These are phyloP conservation scores for Yarrowia osloensis DNA, from an alignment of 805 yeast species.

Conservation along the genomic window DNA sequence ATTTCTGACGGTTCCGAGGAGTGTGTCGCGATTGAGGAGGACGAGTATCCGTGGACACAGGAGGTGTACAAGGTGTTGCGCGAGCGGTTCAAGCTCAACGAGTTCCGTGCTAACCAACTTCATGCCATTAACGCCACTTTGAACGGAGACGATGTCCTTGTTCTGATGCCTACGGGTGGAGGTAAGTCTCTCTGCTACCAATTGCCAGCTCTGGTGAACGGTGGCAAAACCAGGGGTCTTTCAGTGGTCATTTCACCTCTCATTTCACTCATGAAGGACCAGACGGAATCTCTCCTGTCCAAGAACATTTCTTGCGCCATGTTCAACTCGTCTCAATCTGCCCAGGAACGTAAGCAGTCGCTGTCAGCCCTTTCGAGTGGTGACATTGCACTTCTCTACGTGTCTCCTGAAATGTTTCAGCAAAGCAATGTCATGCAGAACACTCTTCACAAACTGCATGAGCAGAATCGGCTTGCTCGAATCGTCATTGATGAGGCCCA, in stretches of 20 bases:
- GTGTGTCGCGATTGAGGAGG: not conserved
- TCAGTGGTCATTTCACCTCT: constrained; percentile 93
- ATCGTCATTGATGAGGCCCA: constrained; percentile 97
- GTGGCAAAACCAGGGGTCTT: constrained; percentile 77
- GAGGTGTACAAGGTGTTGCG: constrained; percentile 65
- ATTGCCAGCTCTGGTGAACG: constrained; percentile 79
- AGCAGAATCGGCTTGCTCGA: constrained; percentile 65
- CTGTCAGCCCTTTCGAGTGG: constrained; percentile 66
- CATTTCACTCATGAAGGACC: constrained; percentile 96
- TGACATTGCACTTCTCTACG: constrained; percentile 70
- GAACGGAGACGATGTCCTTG: constrained; percentile 83
- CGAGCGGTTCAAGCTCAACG: constrained; percentile 59
- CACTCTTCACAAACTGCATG: constrained; percentile 60
- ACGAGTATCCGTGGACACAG: constrained; percentile 56
- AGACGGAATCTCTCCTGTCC: constrained; percentile 74
- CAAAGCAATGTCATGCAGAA: constrained; percentile 68
- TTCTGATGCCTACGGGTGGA: constrained; percentile 98
- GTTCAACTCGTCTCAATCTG: constrained; percentile 75
- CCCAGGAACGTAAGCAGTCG: constrained; percentile 63
- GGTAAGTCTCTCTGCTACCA: constrained; percentile 97
- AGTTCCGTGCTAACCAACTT: constrained; percentile 79
- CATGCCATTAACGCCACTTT: constrained; percentile 80
- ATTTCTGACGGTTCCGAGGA: not conserved
- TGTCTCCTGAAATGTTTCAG: constrained; percentile 93
- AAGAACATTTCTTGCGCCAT: constrained; percentile 78